Conservation (phyloP, 2,329 filamentous ascomycete genomes). For the Aspergillus novoparasiticus region DNA sequence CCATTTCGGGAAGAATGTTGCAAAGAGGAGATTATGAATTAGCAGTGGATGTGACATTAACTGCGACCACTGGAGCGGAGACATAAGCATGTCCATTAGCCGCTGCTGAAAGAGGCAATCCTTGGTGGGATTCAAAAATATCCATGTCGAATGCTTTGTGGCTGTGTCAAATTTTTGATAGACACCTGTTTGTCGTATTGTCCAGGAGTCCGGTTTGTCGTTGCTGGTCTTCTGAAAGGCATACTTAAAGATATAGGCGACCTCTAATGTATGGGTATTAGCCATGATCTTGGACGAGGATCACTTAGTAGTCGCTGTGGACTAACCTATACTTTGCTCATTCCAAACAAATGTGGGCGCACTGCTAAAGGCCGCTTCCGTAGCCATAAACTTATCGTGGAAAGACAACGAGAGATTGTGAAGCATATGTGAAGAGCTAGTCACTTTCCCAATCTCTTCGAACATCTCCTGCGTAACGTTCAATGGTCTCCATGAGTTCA, state of each 20-base stretch:
- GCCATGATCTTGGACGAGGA: neutral
- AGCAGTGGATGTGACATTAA: constrained; percentile 23
- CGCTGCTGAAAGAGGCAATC: constrained; percentile 20
- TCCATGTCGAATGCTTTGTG: constrained; percentile 25
- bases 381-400: constrained; percentile 23
- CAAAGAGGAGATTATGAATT: constrained; percentile 31
- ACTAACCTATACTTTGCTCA: constrained; percentile 21
- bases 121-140: constrained; percentile 29
- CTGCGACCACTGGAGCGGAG: constrained; percentile 10
- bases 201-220: constrained; percentile 27
- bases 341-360: constrained; percentile 17
- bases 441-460: constrained; percentile 18
- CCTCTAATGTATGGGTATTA: constrained; percentile 16
- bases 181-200: constrained; percentile 35
- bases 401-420: constrained; percentile 29
- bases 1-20: constrained; percentile 33
- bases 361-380: constrained; percentile 30
- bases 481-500: constrained; percentile 29
- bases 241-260: constrained; percentile 33
- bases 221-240: constrained; percentile 25
- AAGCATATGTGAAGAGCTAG: constrained; percentile 21
- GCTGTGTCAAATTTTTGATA: constrained; percentile 31
- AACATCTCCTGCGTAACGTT: constrained; percentile 28
- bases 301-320: neutral
- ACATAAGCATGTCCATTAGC: constrained; percentile 14